Evolutionary conservation across 805 yeast genomes (phyloP).

Genomic region (Lipomyces spencermartinsiae): DNA sequence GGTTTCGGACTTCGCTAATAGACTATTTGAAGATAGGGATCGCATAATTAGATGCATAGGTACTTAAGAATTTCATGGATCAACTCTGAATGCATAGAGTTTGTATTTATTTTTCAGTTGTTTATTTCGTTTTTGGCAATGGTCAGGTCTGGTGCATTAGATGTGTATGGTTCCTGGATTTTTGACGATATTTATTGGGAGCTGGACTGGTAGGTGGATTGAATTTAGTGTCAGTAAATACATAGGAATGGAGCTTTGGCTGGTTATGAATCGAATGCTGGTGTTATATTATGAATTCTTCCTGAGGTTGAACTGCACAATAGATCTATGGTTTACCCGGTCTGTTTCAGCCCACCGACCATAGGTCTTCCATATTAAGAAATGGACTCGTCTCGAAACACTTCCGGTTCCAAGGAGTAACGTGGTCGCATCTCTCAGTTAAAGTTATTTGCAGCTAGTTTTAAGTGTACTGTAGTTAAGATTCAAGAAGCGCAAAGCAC

Average conservation of each 20-base stretch:
- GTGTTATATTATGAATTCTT: no score
- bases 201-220: neutral
- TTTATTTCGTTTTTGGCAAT: neutral
- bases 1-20: constrained; percentile 79
- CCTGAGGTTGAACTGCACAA: no score
- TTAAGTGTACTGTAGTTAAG: neutral
- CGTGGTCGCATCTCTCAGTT: neutral
- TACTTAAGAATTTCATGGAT: neutral
- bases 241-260: neutral
- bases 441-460: neutral
- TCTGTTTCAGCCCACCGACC: neutral
- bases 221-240: neutral
- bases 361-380: neutral
- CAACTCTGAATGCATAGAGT: neutral
- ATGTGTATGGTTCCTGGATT: neutral
- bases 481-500: neutral
- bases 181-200: neutral
- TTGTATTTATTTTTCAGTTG: constrained; percentile 3
- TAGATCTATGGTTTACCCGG: neutral
- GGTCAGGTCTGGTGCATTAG: constrained; percentile 2
- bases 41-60: neutral
- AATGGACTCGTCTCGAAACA: neutral
- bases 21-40: neutral
- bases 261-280: neutral
- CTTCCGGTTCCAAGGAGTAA: neutral